Evolutionary conservation across 2,329 filamentous ascomycete genomes (phyloP), one percentile per base, ranked within the genome.

Genomic region (Aureobasidium namibiae): DNA sequence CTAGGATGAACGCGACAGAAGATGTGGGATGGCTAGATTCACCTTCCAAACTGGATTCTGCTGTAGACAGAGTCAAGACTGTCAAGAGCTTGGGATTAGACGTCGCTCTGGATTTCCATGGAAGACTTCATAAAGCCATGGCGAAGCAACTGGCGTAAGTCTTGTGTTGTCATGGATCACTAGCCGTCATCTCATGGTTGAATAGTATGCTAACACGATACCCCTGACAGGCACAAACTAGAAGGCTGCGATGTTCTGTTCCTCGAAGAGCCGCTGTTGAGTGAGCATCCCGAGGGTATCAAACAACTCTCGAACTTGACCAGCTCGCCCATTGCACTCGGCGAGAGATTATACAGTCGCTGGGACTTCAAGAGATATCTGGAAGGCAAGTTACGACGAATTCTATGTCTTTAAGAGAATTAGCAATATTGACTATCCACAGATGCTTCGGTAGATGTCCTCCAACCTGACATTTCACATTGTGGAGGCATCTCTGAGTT

Each of bases 11-110:
- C 67, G 88, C 80, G 10, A 90, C 87, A 0, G 85, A 86, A 66
- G 87, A 90, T 62, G 72, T 90, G 0, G 85, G 82, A 62, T 90
- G 87, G 86, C 76, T 91, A 0, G 88, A 91, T 70, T 87, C 86
- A 0, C 88, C 88, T 0, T 75, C 78, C 0, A 77, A 77, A 0
- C 76, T 91, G 0, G 78, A 87, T 36, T 74, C 79, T 7, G 83
- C 81, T 49, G 82, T 90, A 1, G 81, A 87, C 60, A 79, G 88
- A 1, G 75, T 91, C 13, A 83, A 85, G 63, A 76, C 80, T 0
- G 87, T 91, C 4, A 89, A 86, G 68, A 77, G 78, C 0, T 72
- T 89, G 0, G 86, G 87, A 1, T 80, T 91, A 65, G 87, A 90
- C 60, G 87, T 81, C 0, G 88, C 83, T 2, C 77, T 91, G 34